Evolutionary conservation across 208 protist genomes (phyloP).

Genomic region (Angomonas deanei): DNA sequence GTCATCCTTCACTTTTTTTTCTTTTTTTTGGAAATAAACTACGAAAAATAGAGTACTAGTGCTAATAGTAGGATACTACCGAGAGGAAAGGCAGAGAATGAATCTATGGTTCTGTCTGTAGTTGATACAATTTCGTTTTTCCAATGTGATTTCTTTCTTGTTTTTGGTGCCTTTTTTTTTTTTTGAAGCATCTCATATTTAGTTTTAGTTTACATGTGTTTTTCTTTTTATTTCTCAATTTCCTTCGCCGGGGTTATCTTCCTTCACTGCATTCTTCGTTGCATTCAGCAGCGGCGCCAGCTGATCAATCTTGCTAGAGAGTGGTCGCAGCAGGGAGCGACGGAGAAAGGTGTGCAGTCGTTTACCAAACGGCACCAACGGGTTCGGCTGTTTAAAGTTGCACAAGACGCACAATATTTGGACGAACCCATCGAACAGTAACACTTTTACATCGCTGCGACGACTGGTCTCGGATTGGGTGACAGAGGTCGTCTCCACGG

Average conservation of each 20-base stretch:
- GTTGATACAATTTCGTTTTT: no score
- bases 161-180: no score
- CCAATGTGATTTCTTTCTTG: no score
- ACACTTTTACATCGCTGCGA: slow-evolving; percentile 28
- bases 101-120: no score
- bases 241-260: slow-evolving; percentile 5
- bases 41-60: not conserved
- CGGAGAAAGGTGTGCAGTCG: slow-evolving; percentile 65
- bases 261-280: not conserved
- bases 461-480: slow-evolving; percentile 14
- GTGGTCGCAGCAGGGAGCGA: slow-evolving; percentile 65
- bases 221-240: not conserved
- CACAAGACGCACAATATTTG: slow-evolving; percentile 82
- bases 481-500: slow-evolving; percentile 4
- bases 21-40: not conserved
- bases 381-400: slow-evolving; percentile 85
- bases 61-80: no score
- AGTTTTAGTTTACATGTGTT: not conserved
- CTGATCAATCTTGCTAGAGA: slow-evolving; percentile 53
- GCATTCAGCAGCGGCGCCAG: slow-evolving; percentile 8
- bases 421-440: slow-evolving; percentile 75
- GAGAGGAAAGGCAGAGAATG: no score
- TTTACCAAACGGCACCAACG: slow-evolving; percentile 67
- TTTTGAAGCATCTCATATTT: no score
- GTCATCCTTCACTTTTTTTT: slow-evolving; percentile 10